Base-by-base conservation (phyloP, 108 stramenopile species). In the Stephanodiscus triporus region DNA sequence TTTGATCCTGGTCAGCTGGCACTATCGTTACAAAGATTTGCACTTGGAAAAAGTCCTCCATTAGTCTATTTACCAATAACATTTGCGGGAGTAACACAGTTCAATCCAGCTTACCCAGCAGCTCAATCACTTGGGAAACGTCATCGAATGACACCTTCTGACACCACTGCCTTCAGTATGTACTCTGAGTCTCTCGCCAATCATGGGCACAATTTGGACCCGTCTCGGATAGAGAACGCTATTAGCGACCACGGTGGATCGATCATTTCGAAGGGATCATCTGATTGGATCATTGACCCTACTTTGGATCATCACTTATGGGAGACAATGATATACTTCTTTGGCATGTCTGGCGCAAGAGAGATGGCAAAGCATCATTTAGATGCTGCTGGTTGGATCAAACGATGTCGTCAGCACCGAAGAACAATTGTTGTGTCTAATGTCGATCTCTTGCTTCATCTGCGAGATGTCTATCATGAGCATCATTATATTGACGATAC, bases 21-120 rank as follows among this genome's bases (percentile, higher is more conserved):
- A 11, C 57, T 71, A 72, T 81, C 82, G 14, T 55, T 93, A 61
- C 58, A 68, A 8, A 59, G 74, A 23, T 90, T 90, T 76, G 67
- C 76, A 29, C 20, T 16, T 20, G 48, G 29, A 55, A 40, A 43
- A 43, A 59, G 6, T 34, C 66, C 47, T 24, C 84, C 88, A 13
- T 53, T 97, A 37, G 83, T 92, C 19, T 97, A 96, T 70, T 90
- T 97, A 67, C 96, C 96, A 14, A 97, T 97, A 36, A 97, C 96
- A 20, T 97, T 95, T 80, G 73, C 72, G 13, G 96, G 96, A 0
- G 82, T 66, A 51, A 97, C 95, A 0, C 86, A 87, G 32, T 88
- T 94, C 63, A 27, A 73, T 37, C 88, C 87, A 32, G 23, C 78
- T 47, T 47, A 43, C 20, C 78, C 72, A 20, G 11, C 66, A 5